Evolutionary conservation across 2,329 filamentous ascomycete genomes (phyloP), one percentile per base, ranked within the genome.

Genomic region (Aspergillus phoenicis): DNA sequence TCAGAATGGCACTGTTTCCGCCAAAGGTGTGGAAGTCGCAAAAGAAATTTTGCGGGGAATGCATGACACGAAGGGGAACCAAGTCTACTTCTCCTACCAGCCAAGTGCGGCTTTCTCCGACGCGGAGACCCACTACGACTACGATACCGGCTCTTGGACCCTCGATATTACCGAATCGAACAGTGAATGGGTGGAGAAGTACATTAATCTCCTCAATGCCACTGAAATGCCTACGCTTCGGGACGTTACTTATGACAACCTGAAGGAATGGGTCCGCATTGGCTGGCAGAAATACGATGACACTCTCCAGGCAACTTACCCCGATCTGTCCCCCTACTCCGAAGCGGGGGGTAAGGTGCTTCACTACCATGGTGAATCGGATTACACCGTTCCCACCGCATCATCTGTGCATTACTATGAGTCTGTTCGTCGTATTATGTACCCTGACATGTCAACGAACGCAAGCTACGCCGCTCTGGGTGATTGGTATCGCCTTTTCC

Each of bases 281-380:
- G 84, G 80, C 6, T 78, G 80, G 76, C 67, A 80, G 52, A 75
- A 75, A 33, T 87, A 84, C 71, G 61, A 75, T 36, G 82, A 84
- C 65, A 80, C 70, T 48, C 75, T 85, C 3, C 84, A 86, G 66
- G 86, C 83, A 8, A 85, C 80, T 1, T 68, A 80, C 28, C 82
- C 83, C 0, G 84, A 87, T 64, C 75, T 87, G 0, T 82, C 80
- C 0, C 64, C 75, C 8, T 85, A 85, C 75, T 74, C 82, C 30
- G 60, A 73, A 2, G 66, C 75, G 0, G 84, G 84, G 24, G 84
- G 83, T 56, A 87, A 87, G 71, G 71, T 87, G 4, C 72, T 87
- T 8, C 83, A 86, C 70, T 85, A 80, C 74, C 84, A 87, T 71
- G 84, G 84, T 54, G 84, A 87, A 71, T 81, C 80, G 0, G 85